Conservation (phyloP, 2,329 filamentous ascomycete species). For the Ramularia endophylla region DNA sequence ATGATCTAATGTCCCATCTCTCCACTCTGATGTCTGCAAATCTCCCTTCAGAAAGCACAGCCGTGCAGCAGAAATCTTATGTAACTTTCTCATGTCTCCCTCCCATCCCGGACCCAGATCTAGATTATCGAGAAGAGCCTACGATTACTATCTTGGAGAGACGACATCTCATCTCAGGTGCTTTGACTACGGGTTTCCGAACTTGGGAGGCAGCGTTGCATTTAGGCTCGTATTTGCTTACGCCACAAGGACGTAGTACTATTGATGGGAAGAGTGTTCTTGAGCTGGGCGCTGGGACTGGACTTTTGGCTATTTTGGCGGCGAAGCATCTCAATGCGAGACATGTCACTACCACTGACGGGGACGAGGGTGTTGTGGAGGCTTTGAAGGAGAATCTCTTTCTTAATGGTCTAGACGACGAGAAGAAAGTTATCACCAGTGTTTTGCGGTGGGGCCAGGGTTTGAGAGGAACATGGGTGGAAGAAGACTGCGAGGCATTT, state of each 20-base stretch:
- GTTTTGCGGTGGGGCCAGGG: conserved; percentile 61
- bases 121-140: conserved; percentile 21
- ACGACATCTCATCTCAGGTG: conserved; percentile 60
- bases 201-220: conserved; percentile 80
- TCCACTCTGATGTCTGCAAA: conserved; percentile 59
- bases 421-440: conserved; percentile 42
- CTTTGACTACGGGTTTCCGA: conserved; percentile 67
- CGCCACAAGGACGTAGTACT: conserved; percentile 39
- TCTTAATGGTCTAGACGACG: conserved; percentile 58
- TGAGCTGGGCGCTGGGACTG: conserved; percentile 71
- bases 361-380: conserved; percentile 65
- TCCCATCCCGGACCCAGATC: conserved; percentile 8
- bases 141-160: conserved; percentile 62
- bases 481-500: conserved; percentile 41
- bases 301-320: conserved; percentile 67
- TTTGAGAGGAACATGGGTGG: conserved; percentile 53
- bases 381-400: conserved; percentile 62
- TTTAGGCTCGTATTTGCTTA: conserved; percentile 61
- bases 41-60: conserved; percentile 56
- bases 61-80: conserved; percentile 66
- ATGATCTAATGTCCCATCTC: conserved; percentile 67
- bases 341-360: conserved; percentile 65
- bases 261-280: conserved; percentile 55
- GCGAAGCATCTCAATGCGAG: conserved; percentile 57
- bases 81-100: conserved; percentile 59